Conservation (phyloP, 345 rosid species). For the thale cress (Arabidopsis thaliana) region TAIR10.1 NC_003071.7:6281001-6281500, state of each 20-base stretch:
- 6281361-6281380: conserved; percentile 13
- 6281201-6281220: conserved; percentile 6
- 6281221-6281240: conserved; percentile 10
- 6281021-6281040: background rate
- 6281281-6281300: conserved; percentile 91
- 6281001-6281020: background rate
- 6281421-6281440: conserved; percentile 57
- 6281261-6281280: conserved; percentile 82
- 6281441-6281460: conserved; percentile 59
- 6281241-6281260: conserved; percentile 37
- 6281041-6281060: conserved; percentile 15
- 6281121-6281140: conserved; percentile 72
- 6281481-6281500: conserved; percentile 65
- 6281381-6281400: conserved; percentile 38
- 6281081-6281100: conserved; percentile 61
- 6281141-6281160: conserved; percentile 70
- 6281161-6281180: conserved; percentile 77
- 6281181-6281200: conserved; percentile 47
- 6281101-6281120: conserved; percentile 97
- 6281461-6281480: conserved; percentile 62
- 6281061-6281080: conserved; percentile 28
- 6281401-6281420: conserved; percentile 63
- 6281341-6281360: conserved; percentile 5
- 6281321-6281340: conserved; percentile 64
- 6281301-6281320: conserved; percentile 74